phyloP scores from a whole-genome alignment of 805 yeast species.

The Saturnispora mendoncae region DNA sequence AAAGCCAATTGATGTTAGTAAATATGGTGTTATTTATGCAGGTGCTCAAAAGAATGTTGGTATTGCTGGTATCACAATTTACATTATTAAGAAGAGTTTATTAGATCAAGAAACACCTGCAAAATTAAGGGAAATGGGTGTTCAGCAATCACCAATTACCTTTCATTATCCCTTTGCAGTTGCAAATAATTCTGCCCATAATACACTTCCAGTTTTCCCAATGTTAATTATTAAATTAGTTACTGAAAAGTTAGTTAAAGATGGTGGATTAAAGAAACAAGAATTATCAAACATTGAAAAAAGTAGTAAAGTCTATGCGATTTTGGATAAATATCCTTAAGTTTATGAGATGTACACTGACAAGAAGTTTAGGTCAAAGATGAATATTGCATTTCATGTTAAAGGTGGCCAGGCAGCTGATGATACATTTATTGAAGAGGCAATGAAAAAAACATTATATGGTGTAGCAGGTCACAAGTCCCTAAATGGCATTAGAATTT shows the following conservation, averaged over 20 bases:
- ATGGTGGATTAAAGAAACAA: constrained; percentile 68
- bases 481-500: constrained; percentile 94
- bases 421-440: constrained; percentile 55
- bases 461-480: constrained; percentile 95
- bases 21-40: constrained; percentile 86
- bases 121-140: constrained; percentile 44
- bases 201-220: constrained; percentile 91
- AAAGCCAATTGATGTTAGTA: constrained; percentile 66
- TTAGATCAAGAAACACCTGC: constrained; percentile 59
- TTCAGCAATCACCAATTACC: constrained; percentile 86
- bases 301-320: constrained; percentile 53
- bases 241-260: constrained; percentile 46
- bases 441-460: constrained; percentile 51
- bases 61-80: constrained; percentile 87
- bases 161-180: constrained; percentile 81
- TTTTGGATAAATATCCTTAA: constrained; percentile 54
- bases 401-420: constrained; percentile 50
- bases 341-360: constrained; percentile 62
- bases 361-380: constrained; percentile 59
- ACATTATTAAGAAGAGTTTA: constrained; percentile 77
- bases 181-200: constrained; percentile 84
- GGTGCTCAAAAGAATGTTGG: constrained; percentile 99
- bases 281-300: constrained; percentile 50
- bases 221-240: constrained; percentile 79
- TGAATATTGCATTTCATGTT: constrained; percentile 90